Conservation (phyloP, 805 yeast genomes). For the Pichia eremophila region DNA sequence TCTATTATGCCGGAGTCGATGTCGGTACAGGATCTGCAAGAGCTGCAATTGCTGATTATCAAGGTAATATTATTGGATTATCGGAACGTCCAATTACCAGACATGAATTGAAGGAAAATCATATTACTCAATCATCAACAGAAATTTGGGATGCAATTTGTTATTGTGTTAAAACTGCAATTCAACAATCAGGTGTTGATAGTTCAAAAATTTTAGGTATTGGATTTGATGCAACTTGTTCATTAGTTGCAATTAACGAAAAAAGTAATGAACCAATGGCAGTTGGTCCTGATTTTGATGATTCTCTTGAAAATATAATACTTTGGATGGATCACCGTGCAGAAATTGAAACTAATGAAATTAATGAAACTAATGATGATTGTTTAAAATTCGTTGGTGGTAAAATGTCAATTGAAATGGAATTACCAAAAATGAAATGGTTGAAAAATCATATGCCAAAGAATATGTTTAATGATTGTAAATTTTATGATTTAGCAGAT, state of each 20-base stretch:
- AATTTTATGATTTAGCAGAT: slow-evolving; percentile 90
- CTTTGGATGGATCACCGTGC: slow-evolving; percentile 99
- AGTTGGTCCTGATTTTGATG: slow-evolving; percentile 84
- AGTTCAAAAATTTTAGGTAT: slow-evolving; percentile 67
- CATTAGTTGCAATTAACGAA: slow-evolving; percentile 72
- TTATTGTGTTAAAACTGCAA: slow-evolving; percentile 65
- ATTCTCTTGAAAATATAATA: slow-evolving; percentile 70
- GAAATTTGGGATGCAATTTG: slow-evolving; percentile 91
- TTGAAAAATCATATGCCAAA: slow-evolving; percentile 73
- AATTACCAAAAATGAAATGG: slow-evolving; percentile 95
- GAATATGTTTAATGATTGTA: slow-evolving; percentile 44
- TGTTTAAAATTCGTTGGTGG: slow-evolving; percentile 92
- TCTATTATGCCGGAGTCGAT: slow-evolving; percentile 31
- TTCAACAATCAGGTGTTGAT: slow-evolving; percentile 67
- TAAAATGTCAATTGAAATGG: slow-evolving; percentile 97
- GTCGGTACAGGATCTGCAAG: slow-evolving; percentile 97
- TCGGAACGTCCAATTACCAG: slow-evolving; percentile 74
- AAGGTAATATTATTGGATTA: slow-evolving; percentile 71
- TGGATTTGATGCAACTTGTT: slow-evolving; percentile 97
- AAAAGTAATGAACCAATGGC: slow-evolving; percentile 60
- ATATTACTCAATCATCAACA: slow-evolving; percentile 77
- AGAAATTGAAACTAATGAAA: slow-evolving; percentile 62
- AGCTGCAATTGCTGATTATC: slow-evolving; percentile 80
- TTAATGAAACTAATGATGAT: slow-evolving; percentile 72
- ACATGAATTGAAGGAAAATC: slow-evolving; percentile 62